Evolutionary conservation across 179 eudicot species (phyloP).

Genomic region (Drosera spatulata): DNA sequence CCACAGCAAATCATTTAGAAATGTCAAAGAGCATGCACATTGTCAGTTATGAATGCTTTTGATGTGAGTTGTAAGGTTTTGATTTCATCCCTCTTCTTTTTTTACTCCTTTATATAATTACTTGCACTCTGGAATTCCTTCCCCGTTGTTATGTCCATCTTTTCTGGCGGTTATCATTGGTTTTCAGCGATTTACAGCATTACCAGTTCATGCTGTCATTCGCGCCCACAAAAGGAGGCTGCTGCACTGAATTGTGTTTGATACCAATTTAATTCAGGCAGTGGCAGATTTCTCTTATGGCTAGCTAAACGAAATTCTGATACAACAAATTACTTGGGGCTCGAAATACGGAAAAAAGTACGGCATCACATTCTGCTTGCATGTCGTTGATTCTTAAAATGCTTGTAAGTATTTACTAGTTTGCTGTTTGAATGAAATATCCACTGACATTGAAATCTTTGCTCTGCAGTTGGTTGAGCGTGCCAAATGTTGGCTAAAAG

Average conservation of each 20-base stretch:
- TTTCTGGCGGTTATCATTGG: too few species aligned
- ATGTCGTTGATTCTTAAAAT: not conserved
- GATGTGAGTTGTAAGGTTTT: too few species aligned
- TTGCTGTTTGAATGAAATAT: conserved; percentile 1
- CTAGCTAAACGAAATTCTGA: conserved; percentile 61
- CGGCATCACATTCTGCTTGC: conserved; percentile 14
- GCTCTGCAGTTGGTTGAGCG: conserved; percentile 76
- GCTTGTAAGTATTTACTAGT: not conserved
- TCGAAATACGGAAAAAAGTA: conserved; percentile 91
- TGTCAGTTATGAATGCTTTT: too few species aligned
- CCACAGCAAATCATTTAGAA: too few species aligned
- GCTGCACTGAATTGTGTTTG: conserved; percentile 1
- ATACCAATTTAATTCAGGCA: conserved; percentile 40
- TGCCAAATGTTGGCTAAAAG: conserved; percentile 77
- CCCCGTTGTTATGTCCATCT: too few species aligned
- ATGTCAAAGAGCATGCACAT: too few species aligned
- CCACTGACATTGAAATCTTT: conserved; percentile 2
- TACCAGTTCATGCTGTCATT: not conserved
- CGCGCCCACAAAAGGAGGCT: not conserved
- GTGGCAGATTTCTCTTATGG: conserved; percentile 97
- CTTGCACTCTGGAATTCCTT: too few species aligned
- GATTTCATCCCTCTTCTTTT: too few species aligned
- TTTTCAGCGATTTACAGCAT: too few species aligned
- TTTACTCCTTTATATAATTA: too few species aligned
- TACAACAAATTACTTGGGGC: conserved; percentile 72